Base-by-base conservation (phyloP, 306 rosid species). In the Cucumis cinereus region DNA sequence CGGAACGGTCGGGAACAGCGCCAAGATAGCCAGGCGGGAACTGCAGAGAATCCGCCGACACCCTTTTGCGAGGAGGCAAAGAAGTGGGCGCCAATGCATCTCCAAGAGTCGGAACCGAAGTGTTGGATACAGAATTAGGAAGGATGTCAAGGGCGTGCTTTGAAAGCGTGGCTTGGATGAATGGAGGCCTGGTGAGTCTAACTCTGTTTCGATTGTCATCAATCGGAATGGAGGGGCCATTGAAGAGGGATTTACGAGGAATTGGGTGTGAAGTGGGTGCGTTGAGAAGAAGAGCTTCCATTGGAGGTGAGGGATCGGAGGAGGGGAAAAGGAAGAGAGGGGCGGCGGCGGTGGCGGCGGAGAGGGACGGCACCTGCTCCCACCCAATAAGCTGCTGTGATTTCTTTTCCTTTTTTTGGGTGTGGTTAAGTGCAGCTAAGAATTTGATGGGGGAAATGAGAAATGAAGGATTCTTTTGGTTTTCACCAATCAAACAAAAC, bases 21-120 rank as follows among this genome's bases (percentile, higher is more conserved):
- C 99, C 99, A 17, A 94, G 89, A 78, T 85, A 92, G 10, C 97
- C 99, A 5, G 96, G 56, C 0, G 86, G 91, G 78, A 89, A 94
- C 75, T 82, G 89, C 26, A 94, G 87, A 2, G 95, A 88, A 45
- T 83, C 59, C 14, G 95, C 55, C 1, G 89, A 82, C 4, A 88
- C 87, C 41, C 73, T 79, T 8, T 66, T 60, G 0, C 79, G 85
- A 7, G 85, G 80, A 15, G 79, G 77, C 9, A 69, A 35, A 20
- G 82, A 77, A 15, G 80, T 2, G 49, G 20, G 40, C 0, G 60
- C 9, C 54, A 67, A n/a, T 20, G 77, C 80, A 49, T 80, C 82
- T n/a, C 68, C 84, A 0, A 17, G 55, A 55, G 84, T 36, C 26
- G 80, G 45, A 11, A 79, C 74, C 36, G 80, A 15, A 14, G 77